Evolutionary conservation across 345 rosid species (phyloP).

Genomic region (Eucalyptus cloeziana): DNA sequence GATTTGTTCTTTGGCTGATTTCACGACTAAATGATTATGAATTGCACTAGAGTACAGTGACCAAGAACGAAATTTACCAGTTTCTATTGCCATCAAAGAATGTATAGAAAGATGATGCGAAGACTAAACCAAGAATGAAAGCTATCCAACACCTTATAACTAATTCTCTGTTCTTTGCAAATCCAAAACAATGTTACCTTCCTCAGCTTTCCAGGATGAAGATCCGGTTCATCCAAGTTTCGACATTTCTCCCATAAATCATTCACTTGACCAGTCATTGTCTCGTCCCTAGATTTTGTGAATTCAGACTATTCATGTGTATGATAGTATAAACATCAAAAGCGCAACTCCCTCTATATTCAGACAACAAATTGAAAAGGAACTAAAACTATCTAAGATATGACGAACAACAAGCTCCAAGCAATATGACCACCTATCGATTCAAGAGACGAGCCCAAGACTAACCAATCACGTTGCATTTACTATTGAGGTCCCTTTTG

Average conservation of each 20-base stretch:
- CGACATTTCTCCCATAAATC: neutral
- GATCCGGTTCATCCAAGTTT: neutral
- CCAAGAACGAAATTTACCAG: neutral
- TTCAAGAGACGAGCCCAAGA: neutral
- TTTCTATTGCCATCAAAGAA: neutral
- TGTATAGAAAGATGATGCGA: neutral
- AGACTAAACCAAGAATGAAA: neutral
- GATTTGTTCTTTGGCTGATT: neutral
- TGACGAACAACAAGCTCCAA: neutral
- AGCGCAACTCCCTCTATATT: neutral
- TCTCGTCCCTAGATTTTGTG: neutral
- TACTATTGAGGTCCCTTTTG: neutral
- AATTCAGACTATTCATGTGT: neutral
- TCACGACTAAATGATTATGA: neutral
- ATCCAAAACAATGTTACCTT: neutral
- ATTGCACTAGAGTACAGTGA: neutral
- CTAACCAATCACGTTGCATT: neutral
- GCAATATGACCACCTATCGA: neutral
- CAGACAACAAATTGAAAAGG: neutral
- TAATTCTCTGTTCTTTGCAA: neutral
- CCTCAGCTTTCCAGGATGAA: neutral
- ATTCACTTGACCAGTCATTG: neutral
- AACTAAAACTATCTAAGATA: neutral
- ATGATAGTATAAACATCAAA: neutral
- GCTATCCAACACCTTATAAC: neutral